These are phyloP conservation scores for Triadica sebifera DNA, from an alignment of 345 rosid species.

Conservation along the genomic window DNA sequence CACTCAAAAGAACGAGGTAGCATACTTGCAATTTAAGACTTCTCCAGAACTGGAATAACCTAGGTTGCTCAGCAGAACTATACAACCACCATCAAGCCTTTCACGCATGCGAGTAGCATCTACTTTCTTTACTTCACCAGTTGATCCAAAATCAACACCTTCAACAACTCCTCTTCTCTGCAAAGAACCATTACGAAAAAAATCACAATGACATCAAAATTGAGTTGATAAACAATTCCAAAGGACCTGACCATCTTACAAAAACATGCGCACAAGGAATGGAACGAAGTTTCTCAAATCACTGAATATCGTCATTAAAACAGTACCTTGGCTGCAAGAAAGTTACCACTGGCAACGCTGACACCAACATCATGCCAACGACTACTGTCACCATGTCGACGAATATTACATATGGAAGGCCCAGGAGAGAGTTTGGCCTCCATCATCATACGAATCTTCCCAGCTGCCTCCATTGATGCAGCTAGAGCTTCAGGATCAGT, in stretches of 20 bases:
- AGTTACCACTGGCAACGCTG: conserved; percentile 93
- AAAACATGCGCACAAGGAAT: neutral
- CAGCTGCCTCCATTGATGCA: conserved; percentile 95
- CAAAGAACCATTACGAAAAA: conserved; percentile 6
- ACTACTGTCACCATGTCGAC: conserved; percentile 87
- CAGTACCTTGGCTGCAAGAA: conserved; percentile 93
- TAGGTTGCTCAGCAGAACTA: conserved; percentile 79
- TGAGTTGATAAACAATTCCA: neutral
- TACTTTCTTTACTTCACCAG: conserved; percentile 92
- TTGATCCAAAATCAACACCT: conserved; percentile 93
- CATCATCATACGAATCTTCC: conserved; percentile 78
- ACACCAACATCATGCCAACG: conserved; percentile 91
- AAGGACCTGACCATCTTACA: neutral
- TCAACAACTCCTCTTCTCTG: conserved; percentile 95
- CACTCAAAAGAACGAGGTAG: neutral
- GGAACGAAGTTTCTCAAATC: neutral
- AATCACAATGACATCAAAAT: conserved; percentile 7
- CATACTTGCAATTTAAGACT: conserved; percentile 98
- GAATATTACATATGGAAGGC: conserved; percentile 76
- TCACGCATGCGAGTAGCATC: conserved; percentile 76
- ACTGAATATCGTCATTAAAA: neutral
- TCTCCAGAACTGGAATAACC: conserved; percentile 97
- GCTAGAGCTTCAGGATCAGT: conserved; percentile 77
- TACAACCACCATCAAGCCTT: conserved; percentile 85
- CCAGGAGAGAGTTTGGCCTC: conserved; percentile 98